A percentile compares a stretch with the other conserved stretches of the same genome.
Evolutionary conservation across 176 grass and related monocot genomes (phyloP).

Genomic region (Pontederia crassipes): DNA sequence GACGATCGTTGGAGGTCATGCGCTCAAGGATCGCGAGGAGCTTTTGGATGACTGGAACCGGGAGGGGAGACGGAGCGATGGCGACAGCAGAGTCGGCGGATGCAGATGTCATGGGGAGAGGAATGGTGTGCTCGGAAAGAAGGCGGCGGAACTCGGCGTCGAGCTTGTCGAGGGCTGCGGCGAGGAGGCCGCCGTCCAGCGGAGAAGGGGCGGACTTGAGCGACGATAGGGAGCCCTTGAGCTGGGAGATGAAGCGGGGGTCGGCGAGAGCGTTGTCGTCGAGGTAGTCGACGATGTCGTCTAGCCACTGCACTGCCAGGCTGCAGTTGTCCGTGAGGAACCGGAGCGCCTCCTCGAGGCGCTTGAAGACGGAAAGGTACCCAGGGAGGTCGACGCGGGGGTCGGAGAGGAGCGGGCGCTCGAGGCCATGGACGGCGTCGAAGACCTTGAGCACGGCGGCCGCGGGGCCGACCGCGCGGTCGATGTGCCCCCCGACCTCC

Average conservation of each 20-base stretch:
- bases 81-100: background rate
- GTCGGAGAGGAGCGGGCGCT: slow-evolving; percentile 49
- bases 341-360: slow-evolving; percentile 60
- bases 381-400: slow-evolving; percentile 35
- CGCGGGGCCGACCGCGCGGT: slow-evolving; percentile 75
- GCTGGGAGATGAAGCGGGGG: slow-evolving; percentile 54
- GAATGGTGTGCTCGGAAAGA: slow-evolving; percentile 41
- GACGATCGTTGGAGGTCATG: slow-evolving; percentile 16
- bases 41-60: slow-evolving; percentile 35
- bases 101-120: slow-evolving; percentile 32
- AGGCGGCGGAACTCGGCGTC: slow-evolving; percentile 53
- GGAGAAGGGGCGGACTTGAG: slow-evolving; percentile 20
- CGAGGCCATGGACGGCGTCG: slow-evolving; percentile 86
- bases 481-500: slow-evolving; percentile 54
- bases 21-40: slow-evolving; percentile 54
- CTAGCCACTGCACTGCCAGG: slow-evolving; percentile 71
- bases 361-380: slow-evolving; percentile 50
- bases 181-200: slow-evolving; percentile 51
- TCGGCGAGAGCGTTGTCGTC: slow-evolving; percentile 67
- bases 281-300: slow-evolving; percentile 84
- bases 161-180: slow-evolving; percentile 53
- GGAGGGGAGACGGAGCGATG: slow-evolving; percentile 27
- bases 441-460: slow-evolving; percentile 95
- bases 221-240: slow-evolving; percentile 28
- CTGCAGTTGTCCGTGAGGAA: slow-evolving; percentile 68